phyloP scores from a whole-genome alignment of 1,284 basidiomycete species.

The Austroboletus novae-zelandiae region DNA sequence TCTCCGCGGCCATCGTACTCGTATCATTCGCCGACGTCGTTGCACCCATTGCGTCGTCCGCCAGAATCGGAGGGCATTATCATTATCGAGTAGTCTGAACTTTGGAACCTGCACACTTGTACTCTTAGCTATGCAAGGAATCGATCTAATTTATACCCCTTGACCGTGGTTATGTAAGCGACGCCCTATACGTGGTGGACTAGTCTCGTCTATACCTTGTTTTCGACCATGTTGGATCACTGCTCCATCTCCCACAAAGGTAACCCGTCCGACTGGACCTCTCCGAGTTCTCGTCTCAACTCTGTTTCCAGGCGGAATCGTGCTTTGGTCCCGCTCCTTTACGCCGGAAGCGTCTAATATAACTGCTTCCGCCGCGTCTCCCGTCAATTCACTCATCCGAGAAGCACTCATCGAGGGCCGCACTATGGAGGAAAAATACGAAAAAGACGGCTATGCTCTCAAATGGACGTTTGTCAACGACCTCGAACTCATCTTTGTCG shows the following conservation, averaged over 20 bases:
- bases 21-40: constrained; percentile 6
- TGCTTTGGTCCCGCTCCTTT: constrained; percentile 91
- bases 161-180: constrained; percentile 17
- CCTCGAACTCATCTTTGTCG: constrained; percentile 92
- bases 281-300: neutral
- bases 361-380: constrained; percentile 76
- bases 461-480: constrained; percentile 93
- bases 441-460: constrained; percentile 89
- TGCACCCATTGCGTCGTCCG: constrained; percentile 25
- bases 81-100: neutral
- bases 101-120: constrained; percentile 1
- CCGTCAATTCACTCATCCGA: constrained; percentile 86
- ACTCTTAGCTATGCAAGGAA: neutral
- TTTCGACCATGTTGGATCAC: constrained; percentile 71
- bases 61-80: constrained; percentile 10
- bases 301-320: constrained; percentile 71
- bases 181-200: neutral
- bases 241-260: constrained; percentile 91
- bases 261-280: constrained; percentile 23
- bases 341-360: constrained; percentile 79
- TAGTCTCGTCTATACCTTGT: neutral
- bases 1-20: neutral
- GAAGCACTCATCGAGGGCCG: constrained; percentile 88
- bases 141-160: constrained; percentile 15
- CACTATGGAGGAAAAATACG: constrained; percentile 75